Evolutionary conservation across 164 flowering plant species (phyloP), one percentile per base, ranked within the genome.

Genomic region (Chloranthus sessilifolius): DNA sequence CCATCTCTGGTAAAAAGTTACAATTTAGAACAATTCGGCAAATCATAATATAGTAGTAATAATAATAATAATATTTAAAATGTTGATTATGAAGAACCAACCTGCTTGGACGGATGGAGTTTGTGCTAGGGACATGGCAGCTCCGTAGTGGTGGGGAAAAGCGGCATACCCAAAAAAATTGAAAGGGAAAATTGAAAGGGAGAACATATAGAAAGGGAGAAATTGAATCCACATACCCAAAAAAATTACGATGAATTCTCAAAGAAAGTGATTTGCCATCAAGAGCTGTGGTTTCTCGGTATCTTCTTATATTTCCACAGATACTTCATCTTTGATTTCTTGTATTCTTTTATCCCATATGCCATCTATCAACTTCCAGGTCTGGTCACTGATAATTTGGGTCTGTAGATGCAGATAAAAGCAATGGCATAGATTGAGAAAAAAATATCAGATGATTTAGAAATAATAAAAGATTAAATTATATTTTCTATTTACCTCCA

Each of bases 301-400:
- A 21, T 76, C 82, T 67, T 79, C 94, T 62, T 82, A 78, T 28
- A 75, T 56, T 54, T 79, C 80, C 29, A 22, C 52, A 15, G 70
- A 52, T 34, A 71, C 77, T 48, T 73, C 84, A 38, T 60, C 56
- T 62, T 59, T 87, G 24, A 91, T 81, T 66, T 91, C 95, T 65
- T 88, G 47, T 50, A 87, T 73, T 60, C 73, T 75, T 62, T 70
- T 78, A 42, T 91, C 95, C 96, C 95, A 77, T 15, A 91, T 88
- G 50, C 73, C 76, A 72, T 87, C 95, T 34, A 88, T 66, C 41
- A 85, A 71, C 75, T 88, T 85, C 98, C 96, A 87, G 24, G 88
- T 88, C 44, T 87, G 82, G 56, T 91, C 96, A 62, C 83, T 83
- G 31, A 91, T 67, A 24, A 74, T 64, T 77, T 91, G 92, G 22